Evolutionary conservation across 2,329 filamentous ascomycete species (phyloP).

Genomic region (Calonectria fujianensis): DNA sequence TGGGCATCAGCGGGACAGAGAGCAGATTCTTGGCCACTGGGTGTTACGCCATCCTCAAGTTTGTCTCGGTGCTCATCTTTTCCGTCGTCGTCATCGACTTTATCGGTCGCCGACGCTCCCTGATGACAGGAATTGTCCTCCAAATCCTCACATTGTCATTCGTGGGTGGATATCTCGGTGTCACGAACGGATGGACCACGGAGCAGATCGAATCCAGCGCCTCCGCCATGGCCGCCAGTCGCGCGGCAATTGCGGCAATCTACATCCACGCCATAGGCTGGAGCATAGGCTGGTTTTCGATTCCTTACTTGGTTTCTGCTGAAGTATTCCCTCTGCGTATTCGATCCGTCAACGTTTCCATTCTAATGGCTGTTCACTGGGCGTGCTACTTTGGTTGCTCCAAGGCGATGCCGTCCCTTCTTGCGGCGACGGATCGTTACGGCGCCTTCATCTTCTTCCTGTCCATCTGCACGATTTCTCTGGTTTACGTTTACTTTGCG

Average conservation of each 20-base stretch:
- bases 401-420: conserved; percentile 58
- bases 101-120: conserved; percentile 57
- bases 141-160: conserved; percentile 58
- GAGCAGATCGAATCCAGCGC: conserved; percentile 44
- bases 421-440: conserved; percentile 57
- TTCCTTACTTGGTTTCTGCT: conserved; percentile 66
- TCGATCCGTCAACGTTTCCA: conserved; percentile 62
- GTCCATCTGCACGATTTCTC: conserved; percentile 52
- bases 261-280: conserved; percentile 66
- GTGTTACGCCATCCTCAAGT: conserved; percentile 54
- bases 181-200: conserved; percentile 52
- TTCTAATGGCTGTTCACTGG: conserved; percentile 67
- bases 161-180: conserved; percentile 56
- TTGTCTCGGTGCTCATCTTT: conserved; percentile 54
- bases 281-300: conserved; percentile 68
- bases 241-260: conserved; percentile 64
- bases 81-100: conserved; percentile 58
- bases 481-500: conserved; percentile 58
- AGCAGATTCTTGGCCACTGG: conserved; percentile 54
- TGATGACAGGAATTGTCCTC: conserved; percentile 58
- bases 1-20: conserved; percentile 52
- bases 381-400: conserved; percentile 60
- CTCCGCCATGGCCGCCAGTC: conserved; percentile 57
- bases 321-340: conserved; percentile 67
- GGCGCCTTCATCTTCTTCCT: conserved; percentile 58